Conservation (phyloP, 1,139 yeast species). For the Candida sanyaensis region DNA sequence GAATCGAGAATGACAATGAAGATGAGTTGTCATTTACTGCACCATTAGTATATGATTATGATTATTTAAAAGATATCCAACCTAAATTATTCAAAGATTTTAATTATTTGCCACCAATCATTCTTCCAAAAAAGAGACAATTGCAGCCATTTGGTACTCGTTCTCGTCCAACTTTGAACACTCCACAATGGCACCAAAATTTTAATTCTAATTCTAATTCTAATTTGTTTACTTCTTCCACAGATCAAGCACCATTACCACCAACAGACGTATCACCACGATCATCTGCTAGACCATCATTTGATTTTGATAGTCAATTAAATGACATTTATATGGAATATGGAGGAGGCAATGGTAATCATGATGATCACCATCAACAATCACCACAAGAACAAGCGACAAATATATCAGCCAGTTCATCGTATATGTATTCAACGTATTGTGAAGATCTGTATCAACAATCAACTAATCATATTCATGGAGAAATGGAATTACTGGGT, state of each 20-base stretch:
- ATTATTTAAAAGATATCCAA: constrained; percentile 38
- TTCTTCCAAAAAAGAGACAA: constrained; percentile 4
- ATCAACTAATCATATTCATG: constrained; percentile 40
- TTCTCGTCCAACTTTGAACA: constrained; percentile 21
- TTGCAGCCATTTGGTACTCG: constrained; percentile 13
- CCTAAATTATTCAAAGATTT: constrained; percentile 43
- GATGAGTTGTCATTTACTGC: constrained; percentile 28
- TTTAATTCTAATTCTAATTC: constrained; percentile 1
- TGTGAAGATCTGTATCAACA: constrained; percentile 28
- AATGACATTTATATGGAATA: constrained; percentile 11
- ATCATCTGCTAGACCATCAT: constrained; percentile 16
- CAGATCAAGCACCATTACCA: neutral
- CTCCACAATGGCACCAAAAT: constrained; percentile 25
- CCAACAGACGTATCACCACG: constrained; percentile 16
- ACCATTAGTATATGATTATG: constrained; percentile 49
- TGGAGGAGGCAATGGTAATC: neutral
- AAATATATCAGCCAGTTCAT: constrained; percentile 2
- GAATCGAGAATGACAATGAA: constrained; percentile 9
- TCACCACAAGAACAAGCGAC: constrained; percentile 5
- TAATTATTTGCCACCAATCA: constrained; percentile 29
- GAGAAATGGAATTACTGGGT: constrained; percentile 50
- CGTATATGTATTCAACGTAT: constrained; percentile 5
- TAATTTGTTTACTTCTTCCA: constrained; percentile 1
- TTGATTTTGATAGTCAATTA: constrained; percentile 14
- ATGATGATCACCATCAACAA: neutral